Evolutionary conservation across 805 yeast species (phyloP), one percentile per base, ranked within the genome.

Genomic region (Yamadazyma akitaensis): DNA sequence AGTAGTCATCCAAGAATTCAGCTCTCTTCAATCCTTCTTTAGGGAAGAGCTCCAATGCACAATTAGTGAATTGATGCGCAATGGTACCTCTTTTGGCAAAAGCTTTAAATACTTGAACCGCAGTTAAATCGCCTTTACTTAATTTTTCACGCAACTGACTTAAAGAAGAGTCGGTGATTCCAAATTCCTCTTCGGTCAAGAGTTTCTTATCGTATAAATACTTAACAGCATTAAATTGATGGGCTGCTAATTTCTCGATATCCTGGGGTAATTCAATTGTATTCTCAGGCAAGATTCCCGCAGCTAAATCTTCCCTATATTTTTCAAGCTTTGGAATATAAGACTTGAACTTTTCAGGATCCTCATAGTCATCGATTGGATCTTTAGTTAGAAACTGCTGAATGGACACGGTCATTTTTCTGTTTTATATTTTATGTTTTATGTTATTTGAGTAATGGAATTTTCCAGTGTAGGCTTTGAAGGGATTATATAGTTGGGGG

Each of bases 1-100:
- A 78, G 56, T 75, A 73, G 19, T 70, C 76, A 57, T 84, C 91
- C 49, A 82, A 67, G 43, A 60, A 68, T 53, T 72, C 61, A 7
- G 89, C 89, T 47, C 73, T 68, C 46, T 67, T 68, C 44, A 83
- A 65, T 12, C 88, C 90, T 48, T 79, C 77, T 9, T 79, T 80
- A 32, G 79, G 66, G 57, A 85, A 81, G 44, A 66, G 54, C 48
- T 68, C 72, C 59, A 66, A 46, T 16, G 73, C 73, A 55, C 75
- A 69, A 47, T 72, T 70, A 50, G 75, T 70, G 55, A 72, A 65
- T 52, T 72, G 77, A 42, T 72, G 75, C 12, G 68, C 67, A 47
- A 72, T 68, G 13, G 65, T 60, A 11, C 68, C 74, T 56, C 76
- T 63, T 44, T 67, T 67, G 31, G 73, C 73, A 55, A 59, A 72